These are phyloP conservation scores for Geoglossum cookeanum DNA, from an alignment of 2,329 filamentous ascomycete species.

Conservation along the genomic window DNA sequence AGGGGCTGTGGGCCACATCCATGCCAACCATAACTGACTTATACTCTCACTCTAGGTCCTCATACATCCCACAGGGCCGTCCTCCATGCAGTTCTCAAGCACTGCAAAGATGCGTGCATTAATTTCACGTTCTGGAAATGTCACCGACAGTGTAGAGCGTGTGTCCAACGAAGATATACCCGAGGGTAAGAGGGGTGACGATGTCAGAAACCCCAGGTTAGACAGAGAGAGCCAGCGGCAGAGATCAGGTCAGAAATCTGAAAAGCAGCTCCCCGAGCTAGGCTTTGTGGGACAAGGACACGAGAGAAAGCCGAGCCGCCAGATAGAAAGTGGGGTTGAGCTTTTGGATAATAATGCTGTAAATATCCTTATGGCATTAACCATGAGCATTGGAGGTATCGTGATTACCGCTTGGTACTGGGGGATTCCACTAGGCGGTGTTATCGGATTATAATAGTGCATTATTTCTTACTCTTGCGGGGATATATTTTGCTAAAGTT, in stretches of 20 bases:
- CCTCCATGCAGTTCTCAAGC: slow-evolving; percentile 12
- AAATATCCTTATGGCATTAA: slow-evolving; percentile 75
- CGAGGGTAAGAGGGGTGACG: not conserved
- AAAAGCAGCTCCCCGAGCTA: not conserved
- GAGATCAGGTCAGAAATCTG: not conserved
- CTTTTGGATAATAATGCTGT: slow-evolving; percentile 89
- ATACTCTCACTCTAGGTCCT: slow-evolving; percentile 6
- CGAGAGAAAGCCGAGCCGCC: slow-evolving; percentile 25
- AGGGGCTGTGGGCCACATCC: not conserved
- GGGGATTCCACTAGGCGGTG: slow-evolving; percentile 30
- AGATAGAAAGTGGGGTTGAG: slow-evolving; percentile 48
- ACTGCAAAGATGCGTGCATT: not conserved
- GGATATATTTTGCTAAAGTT: not conserved
- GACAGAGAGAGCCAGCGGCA: not conserved
- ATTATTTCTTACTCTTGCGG: not conserved
- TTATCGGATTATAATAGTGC: not conserved
- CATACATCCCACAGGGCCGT: slow-evolving; percentile 10
- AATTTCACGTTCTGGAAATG: not conserved
- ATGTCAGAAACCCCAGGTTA: not conserved
- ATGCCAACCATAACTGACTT: not conserved
- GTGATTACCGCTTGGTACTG: slow-evolving; percentile 39
- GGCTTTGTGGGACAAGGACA: not conserved
- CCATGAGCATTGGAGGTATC: slow-evolving; percentile 68
- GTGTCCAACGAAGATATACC: not conserved
- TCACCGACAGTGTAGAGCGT: not conserved